Conservation (phyloP, 495 filamentous ascomycete species). For the Letharia columbiana region DNA sequence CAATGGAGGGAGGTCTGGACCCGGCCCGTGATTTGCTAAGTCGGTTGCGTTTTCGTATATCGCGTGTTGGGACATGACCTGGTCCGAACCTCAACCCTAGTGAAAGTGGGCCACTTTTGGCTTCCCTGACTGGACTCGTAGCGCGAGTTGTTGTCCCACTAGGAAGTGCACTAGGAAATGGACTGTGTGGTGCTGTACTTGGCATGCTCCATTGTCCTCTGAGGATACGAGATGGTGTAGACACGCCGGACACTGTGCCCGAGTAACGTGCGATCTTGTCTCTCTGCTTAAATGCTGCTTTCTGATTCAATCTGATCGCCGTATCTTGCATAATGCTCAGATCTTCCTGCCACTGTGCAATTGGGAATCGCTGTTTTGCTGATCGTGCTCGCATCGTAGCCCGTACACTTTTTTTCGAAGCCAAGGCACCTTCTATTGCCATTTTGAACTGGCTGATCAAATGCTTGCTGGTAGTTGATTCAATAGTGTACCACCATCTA, state of each 20-base stretch:
- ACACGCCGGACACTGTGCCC: slow-evolving; percentile 9
- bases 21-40: slow-evolving; percentile 20
- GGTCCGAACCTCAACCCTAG: slow-evolving; percentile 28
- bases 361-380: slow-evolving; percentile 70
- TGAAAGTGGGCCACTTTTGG: slow-evolving; percentile 22
- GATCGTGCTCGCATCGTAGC: slow-evolving; percentile 66
- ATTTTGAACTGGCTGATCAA: slow-evolving; percentile 63
- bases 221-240: slow-evolving; percentile 13
- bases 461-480: slow-evolving; percentile 62
- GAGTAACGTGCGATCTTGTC: slow-evolving; percentile 7
- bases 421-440: slow-evolving; percentile 58
- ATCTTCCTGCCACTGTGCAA: slow-evolving; percentile 58
- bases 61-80: slow-evolving; percentile 25
- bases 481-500: slow-evolving; percentile 59
- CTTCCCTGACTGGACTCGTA: slow-evolving; percentile 15
- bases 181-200: slow-evolving; percentile 11
- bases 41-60: slow-evolving; percentile 22
- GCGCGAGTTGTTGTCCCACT: slow-evolving; percentile 21
- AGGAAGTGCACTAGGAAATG: slow-evolving; percentile 7
- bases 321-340: slow-evolving; percentile 53
- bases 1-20: slow-evolving; percentile 12
- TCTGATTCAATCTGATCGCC: slow-evolving; percentile 32
- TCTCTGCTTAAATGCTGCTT: slow-evolving; percentile 20
- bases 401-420: slow-evolving; percentile 48
- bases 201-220: slow-evolving; percentile 13